Evolutionary conservation across 177 flowering plant species (phyloP), one percentile per base, ranked within the genome.

Genomic region (Tripterygium wilfordii): DNA sequence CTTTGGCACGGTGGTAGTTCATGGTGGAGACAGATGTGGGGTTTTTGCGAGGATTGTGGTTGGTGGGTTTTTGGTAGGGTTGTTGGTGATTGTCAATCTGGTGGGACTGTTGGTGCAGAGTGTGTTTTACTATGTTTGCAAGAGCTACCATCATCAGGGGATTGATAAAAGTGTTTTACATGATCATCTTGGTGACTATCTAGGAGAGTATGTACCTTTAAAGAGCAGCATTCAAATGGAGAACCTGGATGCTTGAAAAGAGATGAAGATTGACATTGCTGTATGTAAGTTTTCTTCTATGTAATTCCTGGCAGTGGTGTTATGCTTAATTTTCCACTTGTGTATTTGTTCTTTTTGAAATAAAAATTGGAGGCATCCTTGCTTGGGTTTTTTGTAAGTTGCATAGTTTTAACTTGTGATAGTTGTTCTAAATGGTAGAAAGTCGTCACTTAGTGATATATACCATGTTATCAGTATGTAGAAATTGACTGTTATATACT

Each of bases 191-290:
- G 95, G 95, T 32, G 98, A 92, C 3, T 91, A 91, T 56, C 85
- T 88, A 46, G 98, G 98, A 5, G 96, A 91, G 48, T 91, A 91
- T 63, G 94, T 91, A 58, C 98, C 96, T 36, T 70, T 91, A 26
- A 88, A 88, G 77, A 84, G 97, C 64, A 90, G 77, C 65, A 67
- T 86, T 76, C 95, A 88, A 72, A 77, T 88, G 95, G 95, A 88
- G 46, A 76, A 56, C 57, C 43, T 85, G 72, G 84, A 86, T 35
- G 51, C 52, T 1, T 77, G 72, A 74, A 8, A n/a, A n/a, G n/a
- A n/a, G n/a, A n/a, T n/a, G n/a, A n/a, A n/a, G n/a, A n/a, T n/a
- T n/a, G n/a, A n/a, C n/a, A 27, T 10, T 12, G n/a, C 2, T 31
- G 8, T 8, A 29, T 42, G 36, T 25, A 42, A 33, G 49, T 45